Conservation (phyloP, 2,329 filamentous ascomycete genomes). For the Clarireedia paspali region DNA sequence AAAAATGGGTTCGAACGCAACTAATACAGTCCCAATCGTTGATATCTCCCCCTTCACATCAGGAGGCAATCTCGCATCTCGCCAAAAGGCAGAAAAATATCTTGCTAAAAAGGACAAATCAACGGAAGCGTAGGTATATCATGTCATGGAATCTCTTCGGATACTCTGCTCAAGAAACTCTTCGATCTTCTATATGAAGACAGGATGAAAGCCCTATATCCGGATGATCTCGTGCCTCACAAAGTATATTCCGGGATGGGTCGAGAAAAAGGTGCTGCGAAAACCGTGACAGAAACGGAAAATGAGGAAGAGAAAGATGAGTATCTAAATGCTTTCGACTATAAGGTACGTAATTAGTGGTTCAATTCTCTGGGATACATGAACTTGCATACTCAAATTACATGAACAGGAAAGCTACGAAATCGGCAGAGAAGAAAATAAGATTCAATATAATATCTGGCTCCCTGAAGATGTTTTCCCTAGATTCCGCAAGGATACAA, state of each 20-base stretch:
- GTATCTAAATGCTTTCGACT: background rate
- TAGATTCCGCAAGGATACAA: slow-evolving; percentile 40
- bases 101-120: too few relatives aligned
- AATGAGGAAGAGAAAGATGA: slow-evolving; percentile 32
- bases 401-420: slow-evolving; percentile 39
- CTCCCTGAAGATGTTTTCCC: slow-evolving; percentile 37
- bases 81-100: too few relatives aligned
- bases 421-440: slow-evolving; percentile 39
- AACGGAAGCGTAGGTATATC: too few relatives aligned
- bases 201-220: slow-evolving; percentile 42
- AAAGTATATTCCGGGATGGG: slow-evolving; percentile 48
- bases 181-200: slow-evolving; percentile 37
- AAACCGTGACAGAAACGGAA: slow-evolving; percentile 33
- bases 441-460: slow-evolving; percentile 42
- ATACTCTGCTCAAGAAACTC: slow-evolving; percentile 18
- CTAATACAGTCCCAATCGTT: too few relatives aligned
- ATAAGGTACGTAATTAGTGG: background rate
- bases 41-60: too few relatives aligned
- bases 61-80: too few relatives aligned
- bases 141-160: too few relatives aligned
- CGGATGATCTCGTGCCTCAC: slow-evolving; percentile 40
- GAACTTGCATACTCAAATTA: background rate
- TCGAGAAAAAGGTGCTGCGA: slow-evolving; percentile 42
- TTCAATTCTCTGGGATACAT: background rate
- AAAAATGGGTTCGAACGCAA: too few relatives aligned